Base-by-base conservation (phyloP, 1,284 basidiomycete genomes). In the Austropuccinia psidii region DNA sequence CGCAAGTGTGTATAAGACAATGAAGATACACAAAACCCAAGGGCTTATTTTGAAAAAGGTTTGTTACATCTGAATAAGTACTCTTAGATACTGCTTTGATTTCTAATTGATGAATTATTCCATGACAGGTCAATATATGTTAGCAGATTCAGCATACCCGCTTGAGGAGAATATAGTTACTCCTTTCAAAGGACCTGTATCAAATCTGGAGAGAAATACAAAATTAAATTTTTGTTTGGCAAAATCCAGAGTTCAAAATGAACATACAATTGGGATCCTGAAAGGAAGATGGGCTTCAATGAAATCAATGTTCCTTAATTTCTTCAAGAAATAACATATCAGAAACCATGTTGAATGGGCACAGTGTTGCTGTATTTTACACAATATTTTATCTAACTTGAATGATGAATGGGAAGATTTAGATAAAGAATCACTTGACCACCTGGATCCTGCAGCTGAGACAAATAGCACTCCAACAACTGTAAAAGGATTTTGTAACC, bases 231-330 rank as follows among this genome's bases (percentile, higher is more conserved):
- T 41, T 15, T 67, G 65, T 35, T 2, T 67, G 21, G 65, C 47
- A 4, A 67, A 55, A 37, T 9, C 50, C 6, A 29, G 50, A 4
- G 50, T 67, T 43, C 50, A 29, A 13, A 67, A 67, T 9, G 50
- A 54, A 31, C 65, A 67, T n/a, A 39, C 49, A 4, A 67, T 67
- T 27, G 65, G 65, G 13, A 54, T 66, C 19, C 50, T 66, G 13
- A 66, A 66, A 41, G 64, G 47, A n/a, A 19, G 64, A 13, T 66
- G 64, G 64, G 64, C 64, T 27, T n/a, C n/a, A n/a, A n/a, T n/a
- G n/a, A n/a, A n/a, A n/a, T n/a, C n/a, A n/a, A n/a, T n/a, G 41
- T 5, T 21, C 47, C 13, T n/a, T 7, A 13, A 2, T 45, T 2
- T 13, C 13, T 2, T n/a, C 24, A 43, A 24, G 8, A 6, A 8